Evolutionary conservation across 2,329 filamentous ascomycete genomes (phyloP).

Genomic region (Diaporthe vexans): DNA sequence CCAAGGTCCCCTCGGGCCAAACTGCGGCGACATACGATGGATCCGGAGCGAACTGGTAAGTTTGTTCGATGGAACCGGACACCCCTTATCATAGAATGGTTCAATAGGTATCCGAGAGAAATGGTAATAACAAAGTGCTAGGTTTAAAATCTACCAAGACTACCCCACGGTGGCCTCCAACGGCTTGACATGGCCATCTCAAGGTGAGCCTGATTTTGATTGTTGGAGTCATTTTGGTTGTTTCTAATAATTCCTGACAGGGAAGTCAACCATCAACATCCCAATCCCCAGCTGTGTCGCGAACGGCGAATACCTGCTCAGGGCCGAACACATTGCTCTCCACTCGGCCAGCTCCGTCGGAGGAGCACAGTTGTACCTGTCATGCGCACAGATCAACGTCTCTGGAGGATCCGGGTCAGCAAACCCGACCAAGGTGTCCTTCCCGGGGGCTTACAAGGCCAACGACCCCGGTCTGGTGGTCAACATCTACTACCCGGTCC

Average conservation of each 20-base stretch:
- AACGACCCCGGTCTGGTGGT: slow-evolving; percentile 56
- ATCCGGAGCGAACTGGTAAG: slow-evolving; percentile 52
- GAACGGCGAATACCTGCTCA: slow-evolving; percentile 63
- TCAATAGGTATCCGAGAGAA: too few species aligned
- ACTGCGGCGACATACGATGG: slow-evolving; percentile 56
- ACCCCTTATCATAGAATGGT: too few species aligned
- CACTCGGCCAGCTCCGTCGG: slow-evolving; percentile 57
- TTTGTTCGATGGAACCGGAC: neutral
- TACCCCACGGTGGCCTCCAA: slow-evolving; percentile 53
- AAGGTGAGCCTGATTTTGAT: slow-evolving; percentile 46
- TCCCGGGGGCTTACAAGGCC: slow-evolving; percentile 58
- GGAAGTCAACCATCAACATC: slow-evolving; percentile 53
- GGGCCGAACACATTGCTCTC: slow-evolving; percentile 63
- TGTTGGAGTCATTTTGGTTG: too few species aligned
- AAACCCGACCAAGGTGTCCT: slow-evolving; percentile 54
- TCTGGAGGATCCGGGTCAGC: slow-evolving; percentile 57
- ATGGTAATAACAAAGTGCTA: neutral
- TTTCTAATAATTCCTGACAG: slow-evolving; percentile 37
- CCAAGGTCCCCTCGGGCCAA: slow-evolving; percentile 55
- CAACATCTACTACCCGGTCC: slow-evolving; percentile 59
- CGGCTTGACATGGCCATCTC: slow-evolving; percentile 57
- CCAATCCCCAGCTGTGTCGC: slow-evolving; percentile 60
- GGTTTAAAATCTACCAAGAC: slow-evolving; percentile 61
- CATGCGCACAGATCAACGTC: slow-evolving; percentile 57
- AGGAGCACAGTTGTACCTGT: slow-evolving; percentile 63